phyloP scores from a whole-genome alignment of 176 grass and related monocot species.

The Cenchrus purpureus region DNA sequence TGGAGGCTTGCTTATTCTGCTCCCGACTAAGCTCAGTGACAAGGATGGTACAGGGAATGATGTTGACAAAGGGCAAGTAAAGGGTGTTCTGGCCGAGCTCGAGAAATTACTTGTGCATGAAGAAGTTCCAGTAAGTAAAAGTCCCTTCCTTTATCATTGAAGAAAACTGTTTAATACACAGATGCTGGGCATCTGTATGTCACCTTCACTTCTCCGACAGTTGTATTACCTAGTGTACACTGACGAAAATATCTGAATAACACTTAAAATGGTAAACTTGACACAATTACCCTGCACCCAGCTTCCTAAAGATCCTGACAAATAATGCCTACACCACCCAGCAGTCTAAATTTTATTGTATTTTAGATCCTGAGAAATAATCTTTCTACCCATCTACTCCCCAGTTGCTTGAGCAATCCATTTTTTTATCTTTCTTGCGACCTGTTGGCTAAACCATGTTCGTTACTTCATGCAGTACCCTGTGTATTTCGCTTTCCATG shows the following conservation, averaged over 20 bases:
- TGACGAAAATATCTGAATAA: neutral
- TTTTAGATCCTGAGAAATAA: slow-evolving; percentile 3
- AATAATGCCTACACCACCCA: neutral
- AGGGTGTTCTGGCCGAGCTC: slow-evolving; percentile 59
- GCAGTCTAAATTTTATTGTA: neutral
- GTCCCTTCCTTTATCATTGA: neutral
- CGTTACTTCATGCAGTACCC: slow-evolving; percentile 76
- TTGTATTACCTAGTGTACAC: neutral
- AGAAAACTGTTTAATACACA: neutral
- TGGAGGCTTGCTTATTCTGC: slow-evolving; percentile 87
- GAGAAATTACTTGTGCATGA: slow-evolving; percentile 79
- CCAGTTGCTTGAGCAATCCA: slow-evolving; percentile 11
- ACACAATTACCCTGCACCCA: slow-evolving; percentile 8
- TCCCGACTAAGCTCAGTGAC: slow-evolving; percentile 59
- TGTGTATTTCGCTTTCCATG: slow-evolving; percentile 84
- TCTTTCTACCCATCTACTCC: neutral
- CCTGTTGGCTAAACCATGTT: slow-evolving; percentile 25
- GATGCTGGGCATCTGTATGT: neutral
- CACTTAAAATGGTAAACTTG: neutral
- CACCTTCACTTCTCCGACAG: neutral
- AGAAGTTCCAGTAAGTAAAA: slow-evolving; percentile 68
- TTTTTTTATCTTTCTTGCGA: slow-evolving; percentile 8
- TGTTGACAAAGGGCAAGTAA: slow-evolving; percentile 48
- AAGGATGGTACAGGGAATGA: slow-evolving; percentile 39
- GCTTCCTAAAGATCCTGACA: neutral